Percentiles rank a stretch among this genome's conserved stretches.
Evolutionary conservation across 1,284 basidiomycete species (phyloP).

Genomic region (Hortiboletus rubellus): DNA sequence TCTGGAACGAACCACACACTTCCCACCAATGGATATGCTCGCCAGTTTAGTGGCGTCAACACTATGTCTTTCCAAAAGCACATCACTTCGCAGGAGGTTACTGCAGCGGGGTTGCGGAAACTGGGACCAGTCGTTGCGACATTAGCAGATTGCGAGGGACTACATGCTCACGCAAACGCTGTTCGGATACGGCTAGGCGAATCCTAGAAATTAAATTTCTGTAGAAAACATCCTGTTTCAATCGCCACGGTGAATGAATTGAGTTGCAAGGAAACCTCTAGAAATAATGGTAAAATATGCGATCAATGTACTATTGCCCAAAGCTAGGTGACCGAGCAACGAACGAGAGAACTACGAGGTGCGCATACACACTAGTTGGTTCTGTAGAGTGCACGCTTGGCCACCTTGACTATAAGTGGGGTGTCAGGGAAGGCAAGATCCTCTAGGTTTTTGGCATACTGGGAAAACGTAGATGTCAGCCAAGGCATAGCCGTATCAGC

Average conservation of each 20-base stretch:
- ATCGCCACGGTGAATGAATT: not conserved
- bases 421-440: constrained; percentile 90
- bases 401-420: constrained; percentile 83
- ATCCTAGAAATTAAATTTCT: constrained; percentile 3
- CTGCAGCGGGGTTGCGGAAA: constrained; percentile 70
- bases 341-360: constrained; percentile 10
- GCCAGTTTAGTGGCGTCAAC: constrained; percentile 98
- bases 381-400: constrained; percentile 88
- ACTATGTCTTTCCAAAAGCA: constrained; percentile 98
- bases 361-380: constrained; percentile 56
- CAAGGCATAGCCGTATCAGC: not conserved
- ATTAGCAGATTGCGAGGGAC: constrained; percentile 92
- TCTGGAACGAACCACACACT: constrained; percentile 98
- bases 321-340: constrained; percentile 12
- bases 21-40: constrained; percentile 93
- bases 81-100: constrained; percentile 95
- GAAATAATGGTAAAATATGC: constrained; percentile 14
- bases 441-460: constrained; percentile 92
- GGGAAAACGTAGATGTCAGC: constrained; percentile 9
- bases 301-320: constrained; percentile 18
- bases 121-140: constrained; percentile 91
- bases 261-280: constrained; percentile 15
- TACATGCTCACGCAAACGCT: constrained; percentile 93
- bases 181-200: constrained; percentile 65
- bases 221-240: not conserved